Base-by-base conservation (phyloP, 1,139 yeast genomes). In the Kodamaea ohmeri region DNA sequence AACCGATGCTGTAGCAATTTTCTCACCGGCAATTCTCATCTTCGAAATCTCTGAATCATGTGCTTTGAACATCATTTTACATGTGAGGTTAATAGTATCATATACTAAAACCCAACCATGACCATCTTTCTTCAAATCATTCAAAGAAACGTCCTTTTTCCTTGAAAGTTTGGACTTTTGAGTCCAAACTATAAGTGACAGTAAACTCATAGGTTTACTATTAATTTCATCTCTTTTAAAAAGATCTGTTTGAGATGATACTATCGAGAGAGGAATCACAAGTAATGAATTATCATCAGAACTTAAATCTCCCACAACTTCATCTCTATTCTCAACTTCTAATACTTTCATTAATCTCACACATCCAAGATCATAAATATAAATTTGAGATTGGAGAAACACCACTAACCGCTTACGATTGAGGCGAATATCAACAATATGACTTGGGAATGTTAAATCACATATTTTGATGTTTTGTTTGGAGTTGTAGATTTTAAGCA, bases 361-460 rank as follows among this genome's bases (percentile, higher is more conserved):
- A 50, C 85, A 82, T 46, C 84, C 79, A 46, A 84, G 75, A 55
- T 84, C 92, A 54, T 84, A 84, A 18, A 83, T 69, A 51, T 78
- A 81, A 8, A 84, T 75, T 46, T 83, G 84, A 26, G 59, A 50
- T 43, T 78, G 75, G 36, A 83, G 58, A 11, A 80, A 64, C 15
- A 83, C 85, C 34, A 83, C 68, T 44, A 84, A 59, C 36, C 90
- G 57, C 49, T 80, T 80, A 32, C 89, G 63, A 56, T 83, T 84
- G 64, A 84, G 70, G 45, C 76, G 75, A 14, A 83, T 75, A 33
- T 80, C 76, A 25, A 80, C 57, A 6, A 84, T 76, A 12, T 72
- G 66, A 7, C 79, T 73, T 1, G 87, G 83, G 51, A 84, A 84
- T 1, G 83, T 73, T 48, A 83, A 60, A 50, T 83, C 90, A 55